Evolutionary conservation across 2,329 filamentous ascomycete species (phyloP).

Genomic region (Colletotrichum noveboracense): DNA sequence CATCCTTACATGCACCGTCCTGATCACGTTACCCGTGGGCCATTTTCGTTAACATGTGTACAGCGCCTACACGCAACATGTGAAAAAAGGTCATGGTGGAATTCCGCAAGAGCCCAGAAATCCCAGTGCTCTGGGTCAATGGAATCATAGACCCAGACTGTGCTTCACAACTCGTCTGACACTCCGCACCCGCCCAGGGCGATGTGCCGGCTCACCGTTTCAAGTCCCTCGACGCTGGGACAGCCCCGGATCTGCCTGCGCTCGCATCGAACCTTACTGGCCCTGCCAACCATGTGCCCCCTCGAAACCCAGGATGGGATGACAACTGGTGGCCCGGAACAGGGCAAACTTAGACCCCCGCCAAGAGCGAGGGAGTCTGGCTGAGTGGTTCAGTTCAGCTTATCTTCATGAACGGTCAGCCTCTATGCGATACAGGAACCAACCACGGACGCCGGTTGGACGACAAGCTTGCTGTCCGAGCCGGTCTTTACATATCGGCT

Average conservation of each 20-base stretch:
- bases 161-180: not conserved
- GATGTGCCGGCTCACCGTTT: constrained; percentile 2
- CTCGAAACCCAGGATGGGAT: constrained; percentile 4
- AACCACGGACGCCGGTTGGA: not conserved
- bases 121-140: not conserved
- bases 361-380: not conserved
- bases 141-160: not conserved
- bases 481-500: not conserved
- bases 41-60: not conserved
- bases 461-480: not conserved
- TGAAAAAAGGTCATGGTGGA: not conserved
- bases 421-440: not conserved
- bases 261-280: constrained; percentile 7
- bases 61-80: not conserved
- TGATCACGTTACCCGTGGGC: not conserved
- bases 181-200: not conserved
- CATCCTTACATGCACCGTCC: not conserved
- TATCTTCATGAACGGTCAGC: not conserved
- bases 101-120: not conserved
- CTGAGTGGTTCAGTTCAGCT: not conserved
- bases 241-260: constrained; percentile 5
- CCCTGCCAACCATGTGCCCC: not conserved
- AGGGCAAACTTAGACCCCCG: not conserved
- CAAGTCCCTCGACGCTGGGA: constrained; percentile 4
- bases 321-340: not conserved